Percentiles rank a stretch among this genome's conserved stretches.
Conservation (phyloP, 805 yeast genomes). For the Ogataea henricii region DNA sequence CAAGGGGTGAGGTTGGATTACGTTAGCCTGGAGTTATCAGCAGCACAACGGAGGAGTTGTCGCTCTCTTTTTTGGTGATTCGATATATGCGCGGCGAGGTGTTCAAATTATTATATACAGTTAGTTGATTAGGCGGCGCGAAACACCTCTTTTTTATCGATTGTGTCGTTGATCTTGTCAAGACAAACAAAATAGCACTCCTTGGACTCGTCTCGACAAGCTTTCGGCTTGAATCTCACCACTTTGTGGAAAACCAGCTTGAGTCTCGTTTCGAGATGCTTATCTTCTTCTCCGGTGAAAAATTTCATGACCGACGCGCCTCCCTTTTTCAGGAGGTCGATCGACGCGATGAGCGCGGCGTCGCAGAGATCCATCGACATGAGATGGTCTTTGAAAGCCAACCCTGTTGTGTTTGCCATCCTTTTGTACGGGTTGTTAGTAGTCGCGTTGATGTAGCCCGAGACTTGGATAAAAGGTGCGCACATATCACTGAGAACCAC, state of each 20-base stretch:
- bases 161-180: conserved; percentile 42
- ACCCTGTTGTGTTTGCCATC: conserved; percentile 92
- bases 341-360: conserved; percentile 80
- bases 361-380: conserved; percentile 90
- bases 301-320: conserved; percentile 84
- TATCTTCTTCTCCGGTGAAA: conserved; percentile 81
- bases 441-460: conserved; percentile 58
- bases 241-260: conserved; percentile 63
- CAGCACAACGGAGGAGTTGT: too few relatives aligned
- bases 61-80: too few relatives aligned
- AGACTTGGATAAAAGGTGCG: conserved; percentile 58
- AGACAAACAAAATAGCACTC: conserved; percentile 81
- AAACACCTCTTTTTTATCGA: conserved; percentile 49
- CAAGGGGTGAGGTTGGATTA: too few relatives aligned
- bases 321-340: conserved; percentile 64
- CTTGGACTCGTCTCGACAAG: conserved; percentile 76
- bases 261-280: conserved; percentile 58
- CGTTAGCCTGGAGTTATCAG: too few relatives aligned
- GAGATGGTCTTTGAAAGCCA: conserved; percentile 76
- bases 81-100: too few relatives aligned
- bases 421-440: conserved; percentile 80
- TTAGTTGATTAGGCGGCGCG: conserved; percentile 7
- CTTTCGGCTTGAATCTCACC: conserved; percentile 71
- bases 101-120: background rate
- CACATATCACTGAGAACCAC: conserved; percentile 81